Conservation (phyloP, 164 flowering plant species). For the Saururus chinensis region DNA sequence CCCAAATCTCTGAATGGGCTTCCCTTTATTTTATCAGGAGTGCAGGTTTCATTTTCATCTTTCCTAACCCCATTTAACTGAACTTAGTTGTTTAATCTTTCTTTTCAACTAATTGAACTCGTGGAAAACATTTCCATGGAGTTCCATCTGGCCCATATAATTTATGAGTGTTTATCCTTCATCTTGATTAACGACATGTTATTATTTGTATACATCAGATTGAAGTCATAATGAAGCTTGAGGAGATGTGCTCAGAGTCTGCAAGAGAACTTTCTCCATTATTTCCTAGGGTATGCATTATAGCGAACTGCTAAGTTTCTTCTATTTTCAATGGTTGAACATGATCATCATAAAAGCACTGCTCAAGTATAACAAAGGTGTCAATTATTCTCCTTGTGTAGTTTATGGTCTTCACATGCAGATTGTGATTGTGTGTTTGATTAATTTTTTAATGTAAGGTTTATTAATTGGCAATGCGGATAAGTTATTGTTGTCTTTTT, state of each 20-base stretch:
- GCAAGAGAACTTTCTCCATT: conserved; percentile 53
- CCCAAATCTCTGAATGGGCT: too few species aligned
- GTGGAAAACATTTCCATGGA: not conserved
- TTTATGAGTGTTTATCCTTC: not conserved
- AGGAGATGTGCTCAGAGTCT: conserved; percentile 84
- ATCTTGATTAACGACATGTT: not conserved
- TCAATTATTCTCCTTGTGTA: too few species aligned
- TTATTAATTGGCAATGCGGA: too few species aligned
- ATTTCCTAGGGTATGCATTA: conserved; percentile 49
- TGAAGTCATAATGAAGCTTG: conserved; percentile 84
- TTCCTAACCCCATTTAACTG: not conserved
- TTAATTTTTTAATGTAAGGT: too few species aligned
- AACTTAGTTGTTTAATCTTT: not conserved
- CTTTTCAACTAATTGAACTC: not conserved
- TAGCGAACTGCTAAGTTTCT: not conserved
- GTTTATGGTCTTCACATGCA: too few species aligned
- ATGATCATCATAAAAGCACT: not conserved
- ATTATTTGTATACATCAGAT: conserved; percentile 34
- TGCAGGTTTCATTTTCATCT: too few species aligned
- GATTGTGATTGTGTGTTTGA: too few species aligned
- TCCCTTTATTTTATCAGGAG: too few species aligned
- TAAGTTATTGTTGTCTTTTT: too few species aligned
- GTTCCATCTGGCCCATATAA: not conserved
- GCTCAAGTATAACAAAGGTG: too few species aligned
- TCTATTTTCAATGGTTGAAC: not conserved